Evolutionary conservation across 83 land plant genomes (phyloP).

Genomic region (Isoetes engelmannii): DNA sequence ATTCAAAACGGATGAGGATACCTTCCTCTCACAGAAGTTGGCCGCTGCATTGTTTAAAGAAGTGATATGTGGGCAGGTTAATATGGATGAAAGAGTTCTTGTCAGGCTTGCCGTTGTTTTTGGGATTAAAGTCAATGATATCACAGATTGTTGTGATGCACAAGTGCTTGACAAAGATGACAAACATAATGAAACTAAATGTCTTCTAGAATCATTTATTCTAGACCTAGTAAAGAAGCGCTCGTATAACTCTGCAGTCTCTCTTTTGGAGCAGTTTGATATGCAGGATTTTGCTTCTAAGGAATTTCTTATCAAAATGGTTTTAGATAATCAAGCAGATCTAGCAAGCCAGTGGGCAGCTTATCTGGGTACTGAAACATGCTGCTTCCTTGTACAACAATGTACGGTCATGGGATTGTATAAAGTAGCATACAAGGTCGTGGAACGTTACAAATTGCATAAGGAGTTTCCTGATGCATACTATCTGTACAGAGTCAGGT

Average conservation of each 20-base stretch:
- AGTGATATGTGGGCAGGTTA: conserved; percentile 26
- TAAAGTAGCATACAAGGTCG: conserved; percentile 42
- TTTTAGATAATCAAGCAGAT: conserved; percentile 32
- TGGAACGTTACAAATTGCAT: conserved; percentile 40
- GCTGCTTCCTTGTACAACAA: conserved; percentile 40
- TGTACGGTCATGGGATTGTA: conserved; percentile 39
- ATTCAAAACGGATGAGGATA: conserved; percentile 13
- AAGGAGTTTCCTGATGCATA: conserved; percentile 48
- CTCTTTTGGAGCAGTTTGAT: conserved; percentile 47
- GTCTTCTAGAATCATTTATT: conserved; percentile 32
- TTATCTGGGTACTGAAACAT: conserved; percentile 48
- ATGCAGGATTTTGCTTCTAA: conserved; percentile 33
- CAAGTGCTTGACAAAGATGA: conserved; percentile 4
- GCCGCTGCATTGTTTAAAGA: conserved; percentile 45
- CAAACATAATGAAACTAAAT: conserved; percentile 20
- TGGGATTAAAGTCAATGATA: conserved; percentile 38
- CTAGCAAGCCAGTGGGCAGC: conserved; percentile 60
- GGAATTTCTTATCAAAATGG: conserved; percentile 27
- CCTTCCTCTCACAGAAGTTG: conserved; percentile 24
- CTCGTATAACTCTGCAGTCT: conserved; percentile 44
- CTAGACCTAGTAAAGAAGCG: conserved; percentile 33
- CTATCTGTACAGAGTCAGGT: conserved; percentile 53
- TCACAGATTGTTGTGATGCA: conserved; percentile 23
- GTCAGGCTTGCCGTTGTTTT: conserved; percentile 48
- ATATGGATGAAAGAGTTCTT: conserved; percentile 45